A percentile compares a stretch with the other conserved stretches of the same genome.
phyloP scores from a whole-genome alignment of 495 filamentous ascomycete genomes.

The Aspergillus nidulans region DNA sequence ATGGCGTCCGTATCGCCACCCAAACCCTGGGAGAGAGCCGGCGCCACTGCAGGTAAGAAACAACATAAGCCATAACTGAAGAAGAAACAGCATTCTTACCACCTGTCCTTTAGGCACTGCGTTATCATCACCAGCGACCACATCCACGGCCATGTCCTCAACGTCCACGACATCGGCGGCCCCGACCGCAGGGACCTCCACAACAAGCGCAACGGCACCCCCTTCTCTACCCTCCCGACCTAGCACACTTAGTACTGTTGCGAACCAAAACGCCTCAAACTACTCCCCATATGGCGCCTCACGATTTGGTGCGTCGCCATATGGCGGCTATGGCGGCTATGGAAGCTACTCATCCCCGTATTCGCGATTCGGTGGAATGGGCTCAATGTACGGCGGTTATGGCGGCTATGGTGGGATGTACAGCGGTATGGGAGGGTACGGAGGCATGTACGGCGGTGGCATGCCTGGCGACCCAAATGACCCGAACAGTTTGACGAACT shows the following conservation, averaged over 20 bases:
- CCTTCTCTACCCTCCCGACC: slow-evolving; percentile 81
- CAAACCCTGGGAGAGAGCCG: slow-evolving; percentile 90
- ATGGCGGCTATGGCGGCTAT: slow-evolving; percentile 47
- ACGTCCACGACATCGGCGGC: slow-evolving; percentile 33
- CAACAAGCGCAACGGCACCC: slow-evolving; percentile 42
- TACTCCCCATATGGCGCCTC: slow-evolving; percentile 72
- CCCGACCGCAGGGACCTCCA: slow-evolving; percentile 39
- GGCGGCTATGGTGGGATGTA: slow-evolving; percentile 57
- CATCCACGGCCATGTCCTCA: slow-evolving; percentile 28
- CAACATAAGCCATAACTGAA: slow-evolving; percentile 8
- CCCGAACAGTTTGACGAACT: slow-evolving; percentile 84
- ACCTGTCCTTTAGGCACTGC: slow-evolving; percentile 29
- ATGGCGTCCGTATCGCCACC: slow-evolving; percentile 73
- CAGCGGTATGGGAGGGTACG: slow-evolving; percentile 44
- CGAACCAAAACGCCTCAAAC: slow-evolving; percentile 76
- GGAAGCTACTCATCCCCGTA: slow-evolving; percentile 59
- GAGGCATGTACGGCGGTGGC: slow-evolving; percentile 48
- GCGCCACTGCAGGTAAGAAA: slow-evolving; percentile 52
- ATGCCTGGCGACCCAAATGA: slow-evolving; percentile 72
- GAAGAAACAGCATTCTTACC: neutral
- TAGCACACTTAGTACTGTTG: slow-evolving; percentile 66
- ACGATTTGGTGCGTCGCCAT: slow-evolving; percentile 50
- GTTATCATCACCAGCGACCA: slow-evolving; percentile 29
- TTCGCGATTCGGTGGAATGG: slow-evolving; percentile 60
- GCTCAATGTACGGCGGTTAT: slow-evolving; percentile 50